Evolutionary conservation across 371 early-diverging fungal genomes (phyloP).

Genomic region (Mortierella sp.): DNA sequence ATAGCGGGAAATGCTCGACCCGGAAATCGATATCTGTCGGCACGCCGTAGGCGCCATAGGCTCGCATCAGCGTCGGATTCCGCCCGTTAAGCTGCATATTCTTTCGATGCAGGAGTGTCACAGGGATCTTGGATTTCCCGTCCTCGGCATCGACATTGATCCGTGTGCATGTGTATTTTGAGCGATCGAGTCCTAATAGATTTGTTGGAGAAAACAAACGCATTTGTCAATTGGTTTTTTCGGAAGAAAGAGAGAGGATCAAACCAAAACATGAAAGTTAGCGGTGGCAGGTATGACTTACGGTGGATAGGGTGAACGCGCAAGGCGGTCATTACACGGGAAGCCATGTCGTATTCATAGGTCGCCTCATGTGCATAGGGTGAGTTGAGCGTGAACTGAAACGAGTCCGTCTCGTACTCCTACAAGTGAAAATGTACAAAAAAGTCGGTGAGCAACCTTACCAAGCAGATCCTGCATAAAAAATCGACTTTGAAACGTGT

Average conservation of each 20-base stretch:
- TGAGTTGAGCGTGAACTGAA: conserved; percentile 76
- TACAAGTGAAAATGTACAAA: conserved; percentile 31
- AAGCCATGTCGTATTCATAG: conserved; percentile 78
- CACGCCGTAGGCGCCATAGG: conserved; percentile 91
- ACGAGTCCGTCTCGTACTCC: conserved; percentile 76
- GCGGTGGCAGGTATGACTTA: conserved; percentile 45
- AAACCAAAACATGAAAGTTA: no score
- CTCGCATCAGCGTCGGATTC: conserved; percentile 81
- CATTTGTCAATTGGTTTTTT: background rate
- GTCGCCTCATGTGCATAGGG: conserved; percentile 80
- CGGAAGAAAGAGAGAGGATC: no score
- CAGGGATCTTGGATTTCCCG: conserved; percentile 66
- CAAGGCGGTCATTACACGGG: conserved; percentile 60
- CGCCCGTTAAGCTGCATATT: conserved; percentile 63
- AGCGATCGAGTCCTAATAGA: conserved; percentile 64
- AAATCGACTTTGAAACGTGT: background rate
- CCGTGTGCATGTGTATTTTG: conserved; percentile 66
- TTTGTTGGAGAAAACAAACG: background rate
- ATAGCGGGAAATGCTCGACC: conserved; percentile 81
- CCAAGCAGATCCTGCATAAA: background rate
- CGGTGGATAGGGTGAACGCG: conserved; percentile 67
- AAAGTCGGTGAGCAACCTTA: background rate
- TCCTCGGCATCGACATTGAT: conserved; percentile 66
- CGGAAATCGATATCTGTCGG: conserved; percentile 85
- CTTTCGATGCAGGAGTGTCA: conserved; percentile 77